Evolutionary conservation across 148 eudicot species (phyloP), one percentile per base, ranked within the genome.

Genomic region (Rhododendron ferrugineum): DNA sequence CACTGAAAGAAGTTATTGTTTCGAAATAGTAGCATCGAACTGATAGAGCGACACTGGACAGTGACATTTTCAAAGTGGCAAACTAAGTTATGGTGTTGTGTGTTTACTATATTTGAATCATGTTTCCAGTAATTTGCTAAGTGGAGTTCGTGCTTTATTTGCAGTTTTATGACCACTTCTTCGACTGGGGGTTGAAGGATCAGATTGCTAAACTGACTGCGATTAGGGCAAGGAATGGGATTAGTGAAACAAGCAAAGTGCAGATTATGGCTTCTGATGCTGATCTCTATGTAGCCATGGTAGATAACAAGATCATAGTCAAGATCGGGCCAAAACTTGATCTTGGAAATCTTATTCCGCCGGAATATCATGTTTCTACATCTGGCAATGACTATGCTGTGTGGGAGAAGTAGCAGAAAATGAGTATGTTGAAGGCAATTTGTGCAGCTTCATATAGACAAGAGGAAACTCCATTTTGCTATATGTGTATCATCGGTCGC

Each of bases 111-210:
- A 32, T 32, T 72, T 54, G 60, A 8, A 14, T 18, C 1, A 1
- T 75, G 47, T 37, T 40, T 32, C 1, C 6, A 3, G 22, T 18
- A 5, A 54, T 18, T 40, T 40, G 49, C 40, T 36, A 36, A 22
- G 22, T 74, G 28, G 15, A 20, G 80, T 11, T 77, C 2, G 13
- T 37, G 42, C 13, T 77, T 23, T 11, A 42, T 46, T 87, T 83
- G 85, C 89, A 89, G 96, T 94, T 94, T 47, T 94, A 92, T 84
- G 95, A 94, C 44, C 94, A 92, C 76, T 90, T 90, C 87, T 87
- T 92, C 28, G 93, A 91, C 26, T 94, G 93, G 94, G 94, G 95
- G 50, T 26, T 92, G 64, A 92, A 92, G 89, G 93, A 90, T 52
- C 93, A 85, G 44, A 91, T 94, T 34, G 82, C 90, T 8, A 89